Evolutionary conservation across 2,329 filamentous ascomycete species (phyloP).

Genomic region (Exophiala viscosa): DNA sequence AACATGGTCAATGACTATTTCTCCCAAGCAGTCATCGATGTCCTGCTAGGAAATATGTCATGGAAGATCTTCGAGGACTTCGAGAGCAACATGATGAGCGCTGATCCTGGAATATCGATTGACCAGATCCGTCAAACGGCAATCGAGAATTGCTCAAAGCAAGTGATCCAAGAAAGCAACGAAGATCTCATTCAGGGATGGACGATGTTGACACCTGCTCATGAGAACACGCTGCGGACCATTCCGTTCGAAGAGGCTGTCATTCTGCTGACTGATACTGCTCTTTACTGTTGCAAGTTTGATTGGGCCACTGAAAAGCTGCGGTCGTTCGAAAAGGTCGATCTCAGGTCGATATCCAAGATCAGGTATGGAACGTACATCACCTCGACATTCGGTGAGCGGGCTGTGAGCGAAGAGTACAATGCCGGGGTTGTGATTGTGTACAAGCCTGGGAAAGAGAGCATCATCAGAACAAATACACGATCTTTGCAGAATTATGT

Average conservation of each 20-base stretch:
- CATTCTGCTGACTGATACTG: constrained; percentile 76
- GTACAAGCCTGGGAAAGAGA: constrained; percentile 68
- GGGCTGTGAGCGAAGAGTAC: constrained; percentile 70
- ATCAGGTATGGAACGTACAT: constrained; percentile 85
- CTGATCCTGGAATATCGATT: constrained; percentile 85
- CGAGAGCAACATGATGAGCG: constrained; percentile 85
- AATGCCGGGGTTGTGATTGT: constrained; percentile 82
- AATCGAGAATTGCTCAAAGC: constrained; percentile 81
- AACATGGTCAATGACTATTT: constrained; percentile 99
- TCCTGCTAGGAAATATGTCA: constrained; percentile 82
- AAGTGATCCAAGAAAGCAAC: constrained; percentile 75
- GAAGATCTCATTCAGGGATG: constrained; percentile 88
- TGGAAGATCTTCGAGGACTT: constrained; percentile 89
- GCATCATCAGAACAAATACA: constrained; percentile 78
- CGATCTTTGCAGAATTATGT: constrained; percentile 64
- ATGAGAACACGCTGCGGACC: constrained; percentile 64
- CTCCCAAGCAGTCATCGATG: constrained; percentile 91
- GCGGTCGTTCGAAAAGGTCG: constrained; percentile 81
- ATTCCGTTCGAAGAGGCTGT: constrained; percentile 84
- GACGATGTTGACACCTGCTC: constrained; percentile 75
- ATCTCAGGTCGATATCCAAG: constrained; percentile 66
- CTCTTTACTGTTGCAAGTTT: constrained; percentile 84
- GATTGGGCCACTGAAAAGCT: constrained; percentile 97
- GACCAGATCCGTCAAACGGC: constrained; percentile 79
- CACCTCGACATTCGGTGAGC: constrained; percentile 75